These are phyloP conservation scores for Suillus spraguei DNA, from an alignment of 768 basidiomycete species.

Conservation along the genomic window DNA sequence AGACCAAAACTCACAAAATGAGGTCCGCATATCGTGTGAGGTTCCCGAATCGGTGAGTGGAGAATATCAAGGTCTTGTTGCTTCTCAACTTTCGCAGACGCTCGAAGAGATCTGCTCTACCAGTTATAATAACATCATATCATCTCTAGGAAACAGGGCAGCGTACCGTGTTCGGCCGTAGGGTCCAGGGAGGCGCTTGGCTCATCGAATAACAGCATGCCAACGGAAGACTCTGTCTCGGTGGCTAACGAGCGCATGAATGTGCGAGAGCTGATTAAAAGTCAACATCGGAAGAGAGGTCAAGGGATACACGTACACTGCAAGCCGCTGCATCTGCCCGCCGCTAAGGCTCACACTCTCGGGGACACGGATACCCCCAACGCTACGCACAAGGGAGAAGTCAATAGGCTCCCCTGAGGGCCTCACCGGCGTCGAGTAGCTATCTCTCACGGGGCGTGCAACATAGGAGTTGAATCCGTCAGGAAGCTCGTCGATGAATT, in stretches of 20 bases:
- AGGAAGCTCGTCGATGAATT: slow-evolving; percentile 63
- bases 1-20: neutral
- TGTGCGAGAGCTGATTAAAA: slow-evolving; percentile 51
- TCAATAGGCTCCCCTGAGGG: slow-evolving; percentile 65
- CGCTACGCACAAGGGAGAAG: slow-evolving; percentile 44
- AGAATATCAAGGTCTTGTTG: slow-evolving; percentile 66
- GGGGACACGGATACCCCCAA: slow-evolving; percentile 43
- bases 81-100: slow-evolving; percentile 65
- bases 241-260: slow-evolving; percentile 71
- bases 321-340: too few relatives aligned
- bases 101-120: slow-evolving; percentile 60
- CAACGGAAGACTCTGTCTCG: slow-evolving; percentile 44
- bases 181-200: slow-evolving; percentile 77
- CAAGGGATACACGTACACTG: slow-evolving; percentile 41
- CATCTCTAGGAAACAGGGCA: neutral
- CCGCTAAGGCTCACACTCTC: too few relatives aligned
- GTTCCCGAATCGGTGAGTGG: slow-evolving; percentile 44
- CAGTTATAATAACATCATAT: neutral
- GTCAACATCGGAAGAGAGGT: neutral
- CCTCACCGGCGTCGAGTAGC: slow-evolving; percentile 38
- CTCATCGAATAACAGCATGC: slow-evolving; percentile 70
- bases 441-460: slow-evolving; percentile 70
- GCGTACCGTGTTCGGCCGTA: slow-evolving; percentile 66
- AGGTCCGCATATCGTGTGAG: neutral
- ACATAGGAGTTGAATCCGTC: slow-evolving; percentile 74